A percentile compares a stretch with the other conserved stretches of the same genome.
Evolutionary conservation across 1,139 yeast genomes (phyloP).

Genomic region (Geotrichum candidum): DNA sequence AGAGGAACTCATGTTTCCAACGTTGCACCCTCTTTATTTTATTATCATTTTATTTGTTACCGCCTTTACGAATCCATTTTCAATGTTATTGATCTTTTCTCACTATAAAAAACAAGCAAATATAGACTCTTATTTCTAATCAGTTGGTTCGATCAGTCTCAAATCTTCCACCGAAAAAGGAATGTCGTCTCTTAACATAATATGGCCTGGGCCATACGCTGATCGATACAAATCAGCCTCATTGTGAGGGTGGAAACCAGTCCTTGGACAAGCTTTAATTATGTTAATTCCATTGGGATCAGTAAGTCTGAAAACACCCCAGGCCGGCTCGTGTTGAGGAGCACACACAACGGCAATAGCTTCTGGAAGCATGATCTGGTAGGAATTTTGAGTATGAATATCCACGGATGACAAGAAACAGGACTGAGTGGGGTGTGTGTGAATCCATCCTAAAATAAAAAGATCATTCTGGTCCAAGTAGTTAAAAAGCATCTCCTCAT

Average conservation of each 20-base stretch:
- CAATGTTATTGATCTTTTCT: neutral
- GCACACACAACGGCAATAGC: slow-evolving; percentile 59
- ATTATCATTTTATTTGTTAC: neutral
- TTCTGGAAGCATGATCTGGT: slow-evolving; percentile 62
- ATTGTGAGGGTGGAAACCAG: slow-evolving; percentile 51
- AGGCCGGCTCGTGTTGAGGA: slow-evolving; percentile 43
- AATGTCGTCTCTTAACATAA: slow-evolving; percentile 39
- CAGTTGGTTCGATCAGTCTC: slow-evolving; percentile 22
- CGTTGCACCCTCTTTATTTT: neutral
- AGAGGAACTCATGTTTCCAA: slow-evolving; percentile 10
- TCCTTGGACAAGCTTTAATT: slow-evolving; percentile 43
- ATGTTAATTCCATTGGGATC: slow-evolving; percentile 56
- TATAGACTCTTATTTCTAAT: neutral
- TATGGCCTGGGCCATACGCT: slow-evolving; percentile 49
- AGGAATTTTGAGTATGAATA: slow-evolving; percentile 56
- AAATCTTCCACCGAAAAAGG: slow-evolving; percentile 46
- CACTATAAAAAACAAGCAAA: neutral
- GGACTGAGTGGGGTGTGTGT: slow-evolving; percentile 61
- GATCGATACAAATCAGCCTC: slow-evolving; percentile 44
- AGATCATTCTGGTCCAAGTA: slow-evolving; percentile 48
- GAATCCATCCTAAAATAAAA: slow-evolving; percentile 62
- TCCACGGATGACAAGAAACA: slow-evolving; percentile 59
- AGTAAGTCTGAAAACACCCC: slow-evolving; percentile 53
- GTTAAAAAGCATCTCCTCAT: slow-evolving; percentile 51
- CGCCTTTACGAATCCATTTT: neutral